Base-by-base conservation (phyloP, 208 protist species). In the Trypanosoma lewisi region DNA sequence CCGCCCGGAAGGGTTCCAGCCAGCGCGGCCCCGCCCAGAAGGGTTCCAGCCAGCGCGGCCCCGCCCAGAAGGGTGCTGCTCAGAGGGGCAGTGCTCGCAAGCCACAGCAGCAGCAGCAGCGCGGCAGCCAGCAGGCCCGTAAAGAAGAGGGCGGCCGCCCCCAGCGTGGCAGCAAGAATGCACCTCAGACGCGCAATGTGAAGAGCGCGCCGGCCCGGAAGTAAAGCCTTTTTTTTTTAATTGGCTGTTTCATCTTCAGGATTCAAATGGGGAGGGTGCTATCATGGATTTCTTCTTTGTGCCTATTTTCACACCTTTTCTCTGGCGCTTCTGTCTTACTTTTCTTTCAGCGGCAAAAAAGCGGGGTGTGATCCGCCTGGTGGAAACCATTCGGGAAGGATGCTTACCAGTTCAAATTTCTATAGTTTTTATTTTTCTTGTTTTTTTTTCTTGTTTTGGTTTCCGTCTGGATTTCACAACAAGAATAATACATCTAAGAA, bases 31-130 rank as follows among this genome's bases (percentile, higher is more conserved):
- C 52, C 27, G 65, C 44, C 14, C 51, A 77, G 61, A 77, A 67
- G 61, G 71, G 72, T 66, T 67, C 53, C 3, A 41, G 53, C 19
- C 58, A 70, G 42, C 34, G 61, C n/a, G n/a, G n/a, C n/a, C n/a
- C n/a, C n/a, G n/a, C n/a, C n/a, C n/a, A n/a, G n/a, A n/a, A n/a
- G 36, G 73, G 67, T 6, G 23, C 30, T n/a, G 19, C 39, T 50
- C 51, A 58, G 28, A 67, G 17, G 39, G 52, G 36, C 41, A 41
- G 52, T 25, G 47, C 30, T 25, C 56, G 53, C 49, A 54, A 37
- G 31, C 44, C 17, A n/a, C 52, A 72, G 34, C 48, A 65, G 31
- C 28, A 52, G 47, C 64, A 50, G 42, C 39, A 64, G 33, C 57
- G 39, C 17, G 65, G 71, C 3, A 56, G 34, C 42, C 39, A 37